Evolutionary conservation across 2,329 filamentous ascomycete genomes (phyloP).

Genomic region (Stagonosporopsis chrysanthemi): DNA sequence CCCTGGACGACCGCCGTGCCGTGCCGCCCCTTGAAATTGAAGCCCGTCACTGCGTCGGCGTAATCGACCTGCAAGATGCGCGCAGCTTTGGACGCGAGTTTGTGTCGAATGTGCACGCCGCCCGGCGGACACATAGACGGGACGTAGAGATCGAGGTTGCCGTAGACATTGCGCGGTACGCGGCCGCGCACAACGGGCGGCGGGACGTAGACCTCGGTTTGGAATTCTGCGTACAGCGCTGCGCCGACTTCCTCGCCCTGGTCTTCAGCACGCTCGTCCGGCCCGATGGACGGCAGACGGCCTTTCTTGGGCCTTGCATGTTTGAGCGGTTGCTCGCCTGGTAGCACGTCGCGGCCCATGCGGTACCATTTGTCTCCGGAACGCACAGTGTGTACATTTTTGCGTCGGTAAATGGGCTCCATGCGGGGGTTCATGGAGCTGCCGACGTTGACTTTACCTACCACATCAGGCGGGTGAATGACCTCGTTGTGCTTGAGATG

Average conservation of each 20-base stretch:
- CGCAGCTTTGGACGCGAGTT: slow-evolving; percentile 73
- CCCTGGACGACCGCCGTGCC: slow-evolving; percentile 86
- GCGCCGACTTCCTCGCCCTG: slow-evolving; percentile 55
- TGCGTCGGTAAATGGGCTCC: slow-evolving; percentile 82
- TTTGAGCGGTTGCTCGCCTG: slow-evolving; percentile 82
- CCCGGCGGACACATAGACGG: slow-evolving; percentile 69
- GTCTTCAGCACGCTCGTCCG: slow-evolving; percentile 44
- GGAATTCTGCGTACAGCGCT: slow-evolving; percentile 65
- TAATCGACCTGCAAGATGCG: slow-evolving; percentile 81
- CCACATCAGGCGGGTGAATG: slow-evolving; percentile 72
- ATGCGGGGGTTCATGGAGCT: slow-evolving; percentile 63
- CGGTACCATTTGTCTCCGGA: slow-evolving; percentile 92
- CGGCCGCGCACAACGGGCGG: slow-evolving; percentile 77
- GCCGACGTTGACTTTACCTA: slow-evolving; percentile 79
- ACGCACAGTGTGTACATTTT: slow-evolving; percentile 78
- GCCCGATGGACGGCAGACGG: slow-evolving; percentile 33
- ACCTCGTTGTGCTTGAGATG: slow-evolving; percentile 87
- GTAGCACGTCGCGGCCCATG: slow-evolving; percentile 78
- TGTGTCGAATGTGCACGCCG: slow-evolving; percentile 63
- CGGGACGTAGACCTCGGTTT: slow-evolving; percentile 75
- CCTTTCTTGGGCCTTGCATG: slow-evolving; percentile 57
- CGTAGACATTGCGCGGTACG: slow-evolving; percentile 69
- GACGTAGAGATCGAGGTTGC: slow-evolving; percentile 70
- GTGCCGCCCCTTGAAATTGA: slow-evolving; percentile 83
- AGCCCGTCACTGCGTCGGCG: slow-evolving; percentile 88